Base-by-base conservation (phyloP, 1,284 basidiomycete species). In the Cryptococcus sp. region DNA sequence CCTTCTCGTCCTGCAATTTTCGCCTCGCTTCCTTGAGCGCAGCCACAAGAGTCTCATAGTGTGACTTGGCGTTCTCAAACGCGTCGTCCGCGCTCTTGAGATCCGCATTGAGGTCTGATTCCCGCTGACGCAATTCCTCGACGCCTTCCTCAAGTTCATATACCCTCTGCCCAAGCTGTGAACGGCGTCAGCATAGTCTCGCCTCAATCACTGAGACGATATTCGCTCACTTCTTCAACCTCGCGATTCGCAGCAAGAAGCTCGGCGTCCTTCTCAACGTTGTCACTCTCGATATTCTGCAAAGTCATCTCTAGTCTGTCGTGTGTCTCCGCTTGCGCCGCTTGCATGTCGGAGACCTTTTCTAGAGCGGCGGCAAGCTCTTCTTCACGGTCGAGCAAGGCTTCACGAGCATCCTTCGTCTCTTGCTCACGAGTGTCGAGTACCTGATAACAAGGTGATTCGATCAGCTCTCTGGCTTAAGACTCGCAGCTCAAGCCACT, bases 21-120 rank as follows among this genome's bases (percentile, higher is more conserved):
- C 55, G 55, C 45, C 68, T 50, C 10, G 88, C 91, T 75, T 93
- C 89, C 76, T 93, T 93, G 47, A 93, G 82, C 3, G 88, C 88
- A 17, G 81, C 79, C 38, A 85, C 81, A 5, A 93, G 79, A 20
- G 85, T 86, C 64, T 91, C 88, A 6, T 91, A 82, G 48, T 88
- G 82, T 54, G 88, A 85, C 51, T 86, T 83, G 70, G 91, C 87
- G 43, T 85, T 83, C 20, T 82, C 84, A 55, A 91, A 86, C 43
- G 90, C 80, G 57, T 80, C 76, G 63, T 83, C 82, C n/a, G 79
- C 73, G 20, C 76, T 73, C 5, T 76, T 73, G 6, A 83, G 71
- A 52, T 83, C 82, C 16, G 61, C 70, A 19, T 75, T 74, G 47
- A 83, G 75, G 43, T 88, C 85, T 10, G 80, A 77, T 63, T 87